Percentiles rank a stretch among this genome's conserved stretches.
These are phyloP conservation scores for Chrysopogon serrulatus DNA, from an alignment of 176 grass and related monocot genomes.

Conservation along the genomic window DNA sequence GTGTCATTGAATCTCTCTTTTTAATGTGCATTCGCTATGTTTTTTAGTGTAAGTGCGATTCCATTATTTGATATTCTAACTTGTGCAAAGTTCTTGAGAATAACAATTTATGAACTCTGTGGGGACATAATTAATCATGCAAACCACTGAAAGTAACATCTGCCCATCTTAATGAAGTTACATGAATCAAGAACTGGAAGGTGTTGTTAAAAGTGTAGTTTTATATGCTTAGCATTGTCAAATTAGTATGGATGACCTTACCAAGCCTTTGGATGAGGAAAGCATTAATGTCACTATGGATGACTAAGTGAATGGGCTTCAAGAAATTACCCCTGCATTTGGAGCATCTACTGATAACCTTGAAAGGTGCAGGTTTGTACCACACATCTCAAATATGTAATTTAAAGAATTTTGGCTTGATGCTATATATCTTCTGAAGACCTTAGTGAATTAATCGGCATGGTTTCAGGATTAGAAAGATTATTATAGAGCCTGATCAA, in stretches of 20 bases:
- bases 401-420: neutral
- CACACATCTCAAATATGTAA: neutral
- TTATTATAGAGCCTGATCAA: neutral
- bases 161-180: constrained; percentile 48
- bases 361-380: too few relatives aligned
- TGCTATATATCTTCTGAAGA: neutral
- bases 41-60: too few relatives aligned
- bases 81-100: neutral
- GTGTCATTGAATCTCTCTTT: too few relatives aligned
- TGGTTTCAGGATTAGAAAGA: neutral
- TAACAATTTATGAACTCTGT: neutral
- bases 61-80: too few relatives aligned
- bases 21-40: too few relatives aligned
- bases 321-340: constrained; percentile 88
- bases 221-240: constrained; percentile 86
- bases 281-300: constrained; percentile 95
- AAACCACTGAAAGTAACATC: neutral
- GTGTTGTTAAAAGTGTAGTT: constrained; percentile 94
- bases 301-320: constrained; percentile 83
- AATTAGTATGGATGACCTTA: constrained; percentile 91
- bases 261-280: constrained; percentile 79
- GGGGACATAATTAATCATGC: neutral
- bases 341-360: too few relatives aligned
- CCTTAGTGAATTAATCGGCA: neutral
- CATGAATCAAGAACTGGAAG: constrained; percentile 90